Conservation (phyloP, 371 early-diverging fungal species). For the Mucor piriformis region DNA sequence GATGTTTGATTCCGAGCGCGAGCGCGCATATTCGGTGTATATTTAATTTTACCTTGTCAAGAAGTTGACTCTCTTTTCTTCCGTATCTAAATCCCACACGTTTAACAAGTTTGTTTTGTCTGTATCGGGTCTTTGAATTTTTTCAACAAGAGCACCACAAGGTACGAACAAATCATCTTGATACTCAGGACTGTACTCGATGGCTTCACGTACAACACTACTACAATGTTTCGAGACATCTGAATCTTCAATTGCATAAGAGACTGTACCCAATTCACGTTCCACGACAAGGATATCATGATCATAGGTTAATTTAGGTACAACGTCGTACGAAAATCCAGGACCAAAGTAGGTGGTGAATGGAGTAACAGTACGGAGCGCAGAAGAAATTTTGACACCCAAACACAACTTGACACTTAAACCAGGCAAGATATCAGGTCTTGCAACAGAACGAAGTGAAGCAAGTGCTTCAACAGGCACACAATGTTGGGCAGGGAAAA, state of each 20-base stretch:
- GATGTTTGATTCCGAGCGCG: too few relatives aligned
- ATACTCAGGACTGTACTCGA: slow-evolving; percentile 46
- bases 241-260: slow-evolving; percentile 53
- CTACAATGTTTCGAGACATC: slow-evolving; percentile 72
- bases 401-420: slow-evolving; percentile 65
- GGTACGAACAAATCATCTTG: slow-evolving; percentile 60
- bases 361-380: slow-evolving; percentile 75
- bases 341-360: slow-evolving; percentile 72
- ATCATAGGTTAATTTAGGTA: slow-evolving; percentile 51
- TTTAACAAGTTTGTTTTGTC: slow-evolving; percentile 52
- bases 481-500: slow-evolving; percentile 39
- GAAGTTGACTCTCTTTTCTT: slow-evolving; percentile 56
- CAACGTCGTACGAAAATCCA: slow-evolving; percentile 56
- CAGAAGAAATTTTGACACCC: slow-evolving; percentile 73
- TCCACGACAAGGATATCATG: slow-evolving; percentile 44
- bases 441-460: slow-evolving; percentile 69
- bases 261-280: slow-evolving; percentile 64
- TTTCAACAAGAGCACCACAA: slow-evolving; percentile 70
- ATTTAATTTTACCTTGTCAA: slow-evolving; percentile 41
- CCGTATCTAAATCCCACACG: slow-evolving; percentile 59
- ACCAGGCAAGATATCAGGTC: slow-evolving; percentile 46
- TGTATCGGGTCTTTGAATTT: slow-evolving; percentile 50
- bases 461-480: slow-evolving; percentile 61
- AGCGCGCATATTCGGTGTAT: not conserved
- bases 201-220: slow-evolving; percentile 64